Conservation (phyloP, 352 stramenopile genomes). For the Globisporangium irregulare region DNA sequence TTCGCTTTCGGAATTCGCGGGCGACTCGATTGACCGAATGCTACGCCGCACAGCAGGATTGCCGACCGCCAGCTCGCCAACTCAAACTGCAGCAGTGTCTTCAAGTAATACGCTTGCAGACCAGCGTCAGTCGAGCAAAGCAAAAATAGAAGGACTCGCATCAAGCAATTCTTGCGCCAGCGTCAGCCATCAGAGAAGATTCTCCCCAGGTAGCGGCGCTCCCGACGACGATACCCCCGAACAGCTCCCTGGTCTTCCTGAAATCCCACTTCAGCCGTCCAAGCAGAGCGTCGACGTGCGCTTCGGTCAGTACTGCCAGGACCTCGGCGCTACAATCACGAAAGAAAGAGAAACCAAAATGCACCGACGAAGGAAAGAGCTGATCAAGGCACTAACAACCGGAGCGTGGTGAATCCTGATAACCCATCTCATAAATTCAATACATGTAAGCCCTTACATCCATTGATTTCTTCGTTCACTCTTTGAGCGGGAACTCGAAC, state of each 20-base stretch:
- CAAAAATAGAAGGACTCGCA: background rate
- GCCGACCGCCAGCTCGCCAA: background rate
- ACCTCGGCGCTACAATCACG: constrained; percentile 16
- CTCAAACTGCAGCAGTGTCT: background rate
- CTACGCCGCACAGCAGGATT: constrained; percentile 13
- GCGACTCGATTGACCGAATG: constrained; percentile 10
- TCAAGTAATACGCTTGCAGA: background rate
- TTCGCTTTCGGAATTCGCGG: background rate
- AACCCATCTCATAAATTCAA: background rate
- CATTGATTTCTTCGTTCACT: constrained; percentile 22
- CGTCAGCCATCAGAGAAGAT: background rate
- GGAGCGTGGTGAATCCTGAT: constrained; percentile 19
- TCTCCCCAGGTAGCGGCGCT: background rate
- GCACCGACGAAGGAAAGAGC: constrained; percentile 39
- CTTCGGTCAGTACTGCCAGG: constrained; percentile 26
- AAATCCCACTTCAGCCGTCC: constrained; percentile 17
- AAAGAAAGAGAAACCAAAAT: constrained; percentile 35
- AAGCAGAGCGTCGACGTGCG: constrained; percentile 13
- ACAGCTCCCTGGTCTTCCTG: constrained; percentile 8
- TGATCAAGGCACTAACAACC: constrained; percentile 41
- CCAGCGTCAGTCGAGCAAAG: constrained; percentile 4
- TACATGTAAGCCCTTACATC: constrained; percentile 29
- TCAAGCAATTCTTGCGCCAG: constrained; percentile 6
- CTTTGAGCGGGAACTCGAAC: constrained; percentile 29
- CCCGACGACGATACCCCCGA: background rate